Conservation (phyloP, 2,329 filamentous ascomycete species). For the Curvularia lunata region DNA sequence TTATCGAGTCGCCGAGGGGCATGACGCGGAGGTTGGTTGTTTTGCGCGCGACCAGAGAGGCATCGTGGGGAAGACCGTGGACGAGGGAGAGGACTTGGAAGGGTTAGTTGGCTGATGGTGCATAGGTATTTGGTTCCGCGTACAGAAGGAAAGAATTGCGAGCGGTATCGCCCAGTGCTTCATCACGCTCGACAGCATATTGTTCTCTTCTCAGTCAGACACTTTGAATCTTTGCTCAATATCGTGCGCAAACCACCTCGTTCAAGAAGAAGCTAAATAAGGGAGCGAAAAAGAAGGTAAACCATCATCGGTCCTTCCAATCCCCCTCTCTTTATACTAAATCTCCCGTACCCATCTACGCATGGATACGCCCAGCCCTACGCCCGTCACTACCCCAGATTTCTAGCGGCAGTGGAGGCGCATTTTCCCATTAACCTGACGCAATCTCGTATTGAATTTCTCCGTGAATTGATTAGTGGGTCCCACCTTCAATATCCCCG, state of each 20-base stretch:
- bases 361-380: background rate
- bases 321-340: background rate
- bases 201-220: background rate
- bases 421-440: conserved; percentile 1
- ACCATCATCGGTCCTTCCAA: background rate
- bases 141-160: conserved; percentile 12
- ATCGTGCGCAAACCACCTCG: background rate
- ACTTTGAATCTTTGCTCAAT: background rate
- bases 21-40: conserved; percentile 23
- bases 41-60: conserved; percentile 4
- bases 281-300: background rate
- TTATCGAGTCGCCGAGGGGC: conserved; percentile 32
- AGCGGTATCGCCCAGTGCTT: conserved; percentile 6
- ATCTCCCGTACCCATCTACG: background rate
- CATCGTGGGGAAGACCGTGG: conserved; percentile 13
- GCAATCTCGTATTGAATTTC: background rate
- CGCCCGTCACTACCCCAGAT: background rate
- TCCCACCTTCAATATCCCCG: background rate
- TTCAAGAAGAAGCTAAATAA: background rate
- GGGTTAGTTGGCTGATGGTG: background rate
- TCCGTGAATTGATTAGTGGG: conserved; percentile 1
- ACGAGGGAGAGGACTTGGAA: conserved; percentile 8
- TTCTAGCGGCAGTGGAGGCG: background rate
- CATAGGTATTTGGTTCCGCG: background rate
- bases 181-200: conserved; percentile 9